Evolutionary conservation across 768 basidiomycete genomes (phyloP).

Genomic region (Dentipellis sp.): DNA sequence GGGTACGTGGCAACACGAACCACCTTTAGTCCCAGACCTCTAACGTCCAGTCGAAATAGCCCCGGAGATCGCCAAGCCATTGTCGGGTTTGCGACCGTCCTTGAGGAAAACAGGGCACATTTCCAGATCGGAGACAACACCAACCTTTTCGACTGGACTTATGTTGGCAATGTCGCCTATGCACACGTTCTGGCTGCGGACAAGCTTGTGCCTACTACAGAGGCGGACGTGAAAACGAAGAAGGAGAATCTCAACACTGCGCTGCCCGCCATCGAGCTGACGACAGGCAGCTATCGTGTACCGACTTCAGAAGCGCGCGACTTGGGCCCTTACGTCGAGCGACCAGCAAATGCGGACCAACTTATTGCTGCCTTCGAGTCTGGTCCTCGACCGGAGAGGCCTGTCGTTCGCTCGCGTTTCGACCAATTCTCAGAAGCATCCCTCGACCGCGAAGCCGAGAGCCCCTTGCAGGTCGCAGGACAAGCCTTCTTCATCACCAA

Average conservation of each 20-base stretch:
- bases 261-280: constrained; percentile 52
- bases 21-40: background rate
- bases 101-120: constrained; percentile 74
- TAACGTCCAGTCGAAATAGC: constrained; percentile 27
- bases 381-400: constrained; percentile 33
- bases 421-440: constrained; percentile 64
- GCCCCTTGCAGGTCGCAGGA: constrained; percentile 77
- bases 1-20: constrained; percentile 44
- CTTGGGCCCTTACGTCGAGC: constrained; percentile 69
- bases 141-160: constrained; percentile 93
- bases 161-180: constrained; percentile 88
- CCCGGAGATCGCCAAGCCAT: constrained; percentile 89
- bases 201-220: constrained; percentile 53
- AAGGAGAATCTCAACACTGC: constrained; percentile 36
- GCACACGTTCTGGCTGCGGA: constrained; percentile 92
- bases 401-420: constrained; percentile 68
- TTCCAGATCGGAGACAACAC: constrained; percentile 91
- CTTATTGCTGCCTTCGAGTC: constrained; percentile 49
- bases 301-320: constrained; percentile 79
- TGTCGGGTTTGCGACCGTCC: constrained; percentile 69
- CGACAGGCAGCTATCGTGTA: constrained; percentile 53
- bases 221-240: constrained; percentile 22
- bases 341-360: constrained; percentile 45
- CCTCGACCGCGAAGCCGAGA: constrained; percentile 39
- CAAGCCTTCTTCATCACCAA: constrained; percentile 97